Base-by-base conservation (phyloP, 208 protist species). In the Wallacemonas sp. region DNA sequence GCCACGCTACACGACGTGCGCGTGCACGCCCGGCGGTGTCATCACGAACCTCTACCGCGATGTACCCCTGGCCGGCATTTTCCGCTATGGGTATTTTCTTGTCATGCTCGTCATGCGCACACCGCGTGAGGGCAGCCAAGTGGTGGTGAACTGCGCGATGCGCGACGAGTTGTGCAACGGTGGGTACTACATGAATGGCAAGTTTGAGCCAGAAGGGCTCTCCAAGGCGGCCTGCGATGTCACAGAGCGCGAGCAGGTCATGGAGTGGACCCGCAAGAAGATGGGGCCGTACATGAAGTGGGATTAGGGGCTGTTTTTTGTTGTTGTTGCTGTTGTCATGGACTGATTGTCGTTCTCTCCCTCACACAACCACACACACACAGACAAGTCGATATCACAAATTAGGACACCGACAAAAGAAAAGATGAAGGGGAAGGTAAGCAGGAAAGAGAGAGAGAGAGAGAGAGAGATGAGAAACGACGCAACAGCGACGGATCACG, bases 241-340 rank as follows among this genome's bases (percentile, higher is more conserved):
- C 36, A 11, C 55, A 18, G 84, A 91, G 62, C 74, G 89, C 10
- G 66, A 84, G 23, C 74, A 77, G 59, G 78, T 93, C 64, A 84
- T 93, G 71, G 69, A 50, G 54, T 92, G 86, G 87, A 81, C 79
- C 10, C 20, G 38, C 28, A 81, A 81, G 32, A 92, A 88, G 65
- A 90, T 95, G 84, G 74, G 84, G 61, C 71, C 86, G 14, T 95
- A 91, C 77, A 93, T 91, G 89, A 82, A 80, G 28, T 91, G 84
- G 84, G 80, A 89, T 1, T 77, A 79, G 62, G 16, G 12, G 16
- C 20, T 26, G 11, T 29, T 22, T 66, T 38, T 23, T n/a, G 18
- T 25, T 31, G 62, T 50, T 31, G 41, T 28, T 2, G 41, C 14
- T 46, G 48, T n/a, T 50, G 39, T 14, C 23, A 46, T 5, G 12